Evolutionary conservation across 2,329 filamentous ascomycete species (phyloP).

Genomic region (Nemania serpens): DNA sequence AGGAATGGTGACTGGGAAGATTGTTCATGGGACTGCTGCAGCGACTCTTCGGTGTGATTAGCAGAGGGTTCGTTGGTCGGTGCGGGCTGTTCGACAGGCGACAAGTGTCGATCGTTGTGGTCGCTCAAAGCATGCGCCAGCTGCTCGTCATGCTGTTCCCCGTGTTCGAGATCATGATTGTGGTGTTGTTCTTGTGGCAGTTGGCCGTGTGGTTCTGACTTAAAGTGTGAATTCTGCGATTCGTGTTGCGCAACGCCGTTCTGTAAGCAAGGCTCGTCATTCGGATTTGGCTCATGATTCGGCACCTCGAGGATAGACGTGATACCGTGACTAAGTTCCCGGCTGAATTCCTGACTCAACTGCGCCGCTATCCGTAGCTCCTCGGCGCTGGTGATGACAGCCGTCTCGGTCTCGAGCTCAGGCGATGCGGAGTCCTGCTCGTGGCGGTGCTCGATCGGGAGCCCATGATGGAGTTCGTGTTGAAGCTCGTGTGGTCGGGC

Average conservation of each 20-base stretch:
- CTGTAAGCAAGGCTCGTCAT: constrained; percentile 47
- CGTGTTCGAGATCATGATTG: background rate
- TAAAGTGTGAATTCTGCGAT: constrained; percentile 29
- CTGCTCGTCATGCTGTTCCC: constrained; percentile 4
- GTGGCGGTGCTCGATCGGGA: constrained; percentile 15
- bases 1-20: constrained; percentile 19
- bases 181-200: background rate
- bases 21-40: constrained; percentile 25
- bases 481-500: constrained; percentile 32
- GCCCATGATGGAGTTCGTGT: constrained; percentile 25
- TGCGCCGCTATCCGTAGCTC: constrained; percentile 64
- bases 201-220: constrained; percentile 6
- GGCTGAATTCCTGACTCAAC: constrained; percentile 58
- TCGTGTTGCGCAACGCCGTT: constrained; percentile 51
- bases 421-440: constrained; percentile 40
- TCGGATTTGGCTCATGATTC: constrained; percentile 42
- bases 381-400: constrained; percentile 52
- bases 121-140: constrained; percentile 11
- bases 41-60: constrained; percentile 8
- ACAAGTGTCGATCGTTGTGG: constrained; percentile 20
- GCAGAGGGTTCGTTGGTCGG: constrained; percentile 12
- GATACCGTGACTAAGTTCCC: constrained; percentile 57
- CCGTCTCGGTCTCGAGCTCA: constrained; percentile 49
- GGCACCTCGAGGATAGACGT: constrained; percentile 45
- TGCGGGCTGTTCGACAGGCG: constrained; percentile 15